Base-by-base conservation (phyloP, 139 green algal genomes). In the Volvox africanus region DNA sequence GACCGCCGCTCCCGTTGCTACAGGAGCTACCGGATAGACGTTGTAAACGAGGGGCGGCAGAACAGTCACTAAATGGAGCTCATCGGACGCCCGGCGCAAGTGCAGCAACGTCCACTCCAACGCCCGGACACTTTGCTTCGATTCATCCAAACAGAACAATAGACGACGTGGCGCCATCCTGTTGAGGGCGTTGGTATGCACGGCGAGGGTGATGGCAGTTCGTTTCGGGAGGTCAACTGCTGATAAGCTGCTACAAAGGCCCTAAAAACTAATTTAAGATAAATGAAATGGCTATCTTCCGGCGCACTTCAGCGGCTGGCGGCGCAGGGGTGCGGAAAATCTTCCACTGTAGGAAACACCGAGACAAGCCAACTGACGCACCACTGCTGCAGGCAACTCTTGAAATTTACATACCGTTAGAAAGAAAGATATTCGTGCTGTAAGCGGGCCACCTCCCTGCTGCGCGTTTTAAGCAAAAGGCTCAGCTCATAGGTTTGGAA, bases 1-100 rank as follows among this genome's bases (percentile, higher is more conserved):
- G 0, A 94, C 92, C 21, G 92, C 92, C 13, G 92, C 88, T 50
- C 88, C 92, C 12, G 92, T 94, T 13, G 92, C 92, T 0, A 94
- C 86, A n/a, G 73, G 73, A 1, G 86, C 86, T 0, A 90, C 69
- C 2, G 86, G 86, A 50, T 85, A 90, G 55, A 80, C 75, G 14
- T 68, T 84, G 55, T 85, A 90, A 0, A 55, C 20, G 1, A 84
- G 32, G 2, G 86, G 86, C 6, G 86, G 73, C 18, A 90, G 55
- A 0, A 90, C 86, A 61, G 73, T 90, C 1, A 90, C 55, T 11
- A 90, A 50, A 73, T 90, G 86, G 37, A 90, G 86, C 73, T 90
- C 86, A 30, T 90, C 86, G 3, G 50, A 78, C 13, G 86, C 37
- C n/a, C 85, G 85, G 0, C 85, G 69, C 3, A 89, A 5, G 30